phyloP scores from a whole-genome alignment of 192 early-diverging fungal species.

The Umbelopsis sp. region DNA sequence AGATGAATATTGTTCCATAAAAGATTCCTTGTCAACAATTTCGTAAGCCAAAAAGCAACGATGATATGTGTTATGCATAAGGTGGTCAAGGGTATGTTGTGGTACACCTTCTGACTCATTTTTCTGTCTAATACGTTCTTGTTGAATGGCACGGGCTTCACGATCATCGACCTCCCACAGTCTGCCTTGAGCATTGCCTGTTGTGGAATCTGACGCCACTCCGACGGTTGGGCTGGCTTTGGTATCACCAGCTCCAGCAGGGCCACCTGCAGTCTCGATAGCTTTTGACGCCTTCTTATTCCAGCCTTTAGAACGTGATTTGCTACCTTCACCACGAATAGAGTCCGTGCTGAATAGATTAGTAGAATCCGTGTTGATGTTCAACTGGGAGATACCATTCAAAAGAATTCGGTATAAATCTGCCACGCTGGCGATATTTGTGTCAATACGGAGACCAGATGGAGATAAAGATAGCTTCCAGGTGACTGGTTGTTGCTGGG shows the following conservation, averaged over 20 bases:
- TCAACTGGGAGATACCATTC: constrained; percentile 44
- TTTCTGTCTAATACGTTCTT: constrained; percentile 27
- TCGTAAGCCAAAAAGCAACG: constrained; percentile 41
- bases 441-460: constrained; percentile 44
- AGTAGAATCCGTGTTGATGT: constrained; percentile 42
- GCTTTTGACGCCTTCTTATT: constrained; percentile 8
- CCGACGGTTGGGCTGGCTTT: background rate
- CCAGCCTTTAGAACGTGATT: constrained; percentile 2
- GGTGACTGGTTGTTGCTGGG: constrained; percentile 28
- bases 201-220: background rate
- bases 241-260: background rate
- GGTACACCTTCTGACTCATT: constrained; percentile 27
- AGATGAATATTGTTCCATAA: constrained; percentile 24
- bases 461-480: constrained; percentile 43
- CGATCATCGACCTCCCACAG: constrained; percentile 43
- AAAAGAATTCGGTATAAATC: constrained; percentile 42
- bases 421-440: constrained; percentile 45
- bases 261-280: background rate
- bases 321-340: constrained; percentile 24
- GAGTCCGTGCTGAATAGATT: constrained; percentile 42
- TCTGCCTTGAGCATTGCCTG: constrained; percentile 19
- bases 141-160: constrained; percentile 36
- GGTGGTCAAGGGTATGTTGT: constrained; percentile 27
- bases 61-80: constrained; percentile 38
- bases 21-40: constrained; percentile 35